These are phyloP conservation scores for Cryptococcus sp. DNA, from an alignment of 1,284 basidiomycete species.

Conservation along the genomic window DNA sequence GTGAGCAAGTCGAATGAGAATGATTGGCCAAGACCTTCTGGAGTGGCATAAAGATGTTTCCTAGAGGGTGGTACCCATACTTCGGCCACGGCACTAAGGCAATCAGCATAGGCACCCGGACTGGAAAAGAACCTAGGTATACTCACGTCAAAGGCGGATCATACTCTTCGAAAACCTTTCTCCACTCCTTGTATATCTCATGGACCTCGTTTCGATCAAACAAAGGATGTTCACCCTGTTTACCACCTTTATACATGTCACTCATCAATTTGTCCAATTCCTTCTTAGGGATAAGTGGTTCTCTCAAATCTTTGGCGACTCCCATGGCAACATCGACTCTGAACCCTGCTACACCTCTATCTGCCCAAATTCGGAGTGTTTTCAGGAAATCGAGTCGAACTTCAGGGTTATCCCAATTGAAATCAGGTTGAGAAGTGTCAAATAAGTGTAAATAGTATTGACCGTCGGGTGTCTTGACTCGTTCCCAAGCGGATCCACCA, in stretches of 20 bases:
- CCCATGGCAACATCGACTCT: slow-evolving; percentile 42
- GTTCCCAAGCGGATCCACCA: slow-evolving; percentile 69
- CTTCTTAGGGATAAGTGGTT: slow-evolving; percentile 6
- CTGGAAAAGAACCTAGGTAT: neutral
- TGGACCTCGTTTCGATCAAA: slow-evolving; percentile 35
- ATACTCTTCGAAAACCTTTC: slow-evolving; percentile 41
- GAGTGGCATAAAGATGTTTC: slow-evolving; percentile 33
- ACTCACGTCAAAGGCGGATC: slow-evolving; percentile 38
- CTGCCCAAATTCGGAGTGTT: slow-evolving; percentile 66
- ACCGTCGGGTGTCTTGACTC: slow-evolving; percentile 54
- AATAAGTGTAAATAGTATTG: slow-evolving; percentile 70
- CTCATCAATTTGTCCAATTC: slow-evolving; percentile 10
- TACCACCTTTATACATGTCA: slow-evolving; percentile 16
- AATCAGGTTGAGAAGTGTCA: slow-evolving; percentile 64
- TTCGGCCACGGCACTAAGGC: slow-evolving; percentile 37
- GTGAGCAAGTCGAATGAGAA: slow-evolving; percentile 44
- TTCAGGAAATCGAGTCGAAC: slow-evolving; percentile 62
- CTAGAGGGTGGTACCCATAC: slow-evolving; percentile 34
- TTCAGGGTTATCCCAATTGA: slow-evolving; percentile 68
- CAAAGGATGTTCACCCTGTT: slow-evolving; percentile 22
- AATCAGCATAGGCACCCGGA: neutral
- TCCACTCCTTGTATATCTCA: slow-evolving; percentile 37
- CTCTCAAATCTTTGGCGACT: slow-evolving; percentile 18
- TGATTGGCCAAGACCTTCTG: slow-evolving; percentile 36
- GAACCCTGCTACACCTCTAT: slow-evolving; percentile 68